A percentile compares a stretch with the other conserved stretches of the same genome.
Conservation (phyloP, 257 asterid species). For the Capsicum rhomboideum region DNA sequence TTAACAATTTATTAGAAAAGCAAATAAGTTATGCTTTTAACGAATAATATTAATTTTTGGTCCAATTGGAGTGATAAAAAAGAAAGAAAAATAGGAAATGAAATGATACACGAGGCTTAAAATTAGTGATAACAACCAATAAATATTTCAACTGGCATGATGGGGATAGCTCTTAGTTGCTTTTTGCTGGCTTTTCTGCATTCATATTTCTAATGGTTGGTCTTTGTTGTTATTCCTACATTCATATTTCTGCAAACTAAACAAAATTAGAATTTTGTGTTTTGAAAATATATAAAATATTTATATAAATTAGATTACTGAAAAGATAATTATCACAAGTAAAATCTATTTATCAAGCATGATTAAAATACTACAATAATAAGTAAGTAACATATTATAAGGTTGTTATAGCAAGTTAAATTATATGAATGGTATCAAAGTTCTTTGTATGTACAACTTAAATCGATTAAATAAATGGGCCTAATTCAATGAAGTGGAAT, state of each 20-base stretch:
- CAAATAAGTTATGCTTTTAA: not conserved
- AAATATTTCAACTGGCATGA: not conserved
- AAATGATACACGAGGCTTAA: not conserved
- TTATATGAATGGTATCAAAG: too few relatives aligned
- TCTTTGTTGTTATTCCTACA: too few relatives aligned
- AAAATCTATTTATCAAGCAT: too few relatives aligned
- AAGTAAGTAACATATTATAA: too few relatives aligned
- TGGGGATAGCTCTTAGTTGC: not conserved
- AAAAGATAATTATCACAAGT: too few relatives aligned
- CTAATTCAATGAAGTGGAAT: too few relatives aligned
- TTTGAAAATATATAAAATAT: too few relatives aligned
- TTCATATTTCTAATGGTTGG: not conserved
- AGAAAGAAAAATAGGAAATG: not conserved
- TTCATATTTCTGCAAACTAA: not conserved
- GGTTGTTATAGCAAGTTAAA: too few relatives aligned
- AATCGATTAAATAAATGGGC: too few relatives aligned
- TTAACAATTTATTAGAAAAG: not conserved
- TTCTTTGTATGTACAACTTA: not conserved
- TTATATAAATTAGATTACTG: too few relatives aligned
- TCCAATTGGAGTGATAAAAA: not conserved
- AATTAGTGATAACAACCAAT: not conserved
- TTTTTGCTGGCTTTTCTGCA: not conserved
- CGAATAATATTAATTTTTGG: not conserved
- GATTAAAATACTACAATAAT: too few relatives aligned
- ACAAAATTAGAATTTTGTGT: too few relatives aligned